Evolutionary conservation across 2,329 filamentous ascomycete genomes (phyloP).

Genomic region (Colletotrichum tamarilloi): DNA sequence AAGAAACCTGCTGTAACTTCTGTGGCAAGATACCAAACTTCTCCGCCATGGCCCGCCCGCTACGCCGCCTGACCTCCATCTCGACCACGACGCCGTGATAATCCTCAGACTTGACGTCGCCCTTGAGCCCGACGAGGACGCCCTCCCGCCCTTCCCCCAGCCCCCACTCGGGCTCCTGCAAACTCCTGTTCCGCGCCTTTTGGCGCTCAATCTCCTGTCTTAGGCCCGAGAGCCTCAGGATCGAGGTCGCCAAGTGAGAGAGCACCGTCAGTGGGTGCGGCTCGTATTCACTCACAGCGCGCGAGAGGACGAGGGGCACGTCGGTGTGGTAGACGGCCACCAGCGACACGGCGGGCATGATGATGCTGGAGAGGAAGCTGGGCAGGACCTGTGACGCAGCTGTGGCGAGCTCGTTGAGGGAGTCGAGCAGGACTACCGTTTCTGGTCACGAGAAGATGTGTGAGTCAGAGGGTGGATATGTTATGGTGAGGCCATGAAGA

Average conservation of each 20-base stretch:
- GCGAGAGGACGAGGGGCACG: slow-evolving; percentile 68
- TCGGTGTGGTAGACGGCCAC: slow-evolving; percentile 87
- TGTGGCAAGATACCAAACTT: slow-evolving; percentile 62
- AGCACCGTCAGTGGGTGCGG: slow-evolving; percentile 79
- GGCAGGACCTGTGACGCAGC: slow-evolving; percentile 67
- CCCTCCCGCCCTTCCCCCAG: slow-evolving; percentile 83
- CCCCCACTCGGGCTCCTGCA: slow-evolving; percentile 82
- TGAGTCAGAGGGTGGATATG: slow-evolving; percentile 18
- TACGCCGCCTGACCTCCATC: slow-evolving; percentile 88
- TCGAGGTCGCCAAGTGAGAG: slow-evolving; percentile 87
- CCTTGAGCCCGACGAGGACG: slow-evolving; percentile 74
- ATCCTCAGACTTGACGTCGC: slow-evolving; percentile 55
- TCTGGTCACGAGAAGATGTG: slow-evolving; percentile 55
- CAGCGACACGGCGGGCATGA: slow-evolving; percentile 76
- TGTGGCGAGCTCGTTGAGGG: slow-evolving; percentile 74
- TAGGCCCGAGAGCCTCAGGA: slow-evolving; percentile 80
- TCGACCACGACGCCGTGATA: slow-evolving; percentile 74
- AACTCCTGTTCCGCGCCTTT: slow-evolving; percentile 79
- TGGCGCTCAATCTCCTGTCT: slow-evolving; percentile 80
- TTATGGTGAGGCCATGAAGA: neutral
- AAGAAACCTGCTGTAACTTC: slow-evolving; percentile 28
- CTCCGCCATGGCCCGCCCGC: slow-evolving; percentile 81
- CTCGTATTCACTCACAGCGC: slow-evolving; percentile 62
- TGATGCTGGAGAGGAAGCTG: slow-evolving; percentile 75
- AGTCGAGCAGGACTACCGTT: slow-evolving; percentile 82